phyloP scores from a whole-genome alignment of 2,329 filamentous ascomycete species.

The Ramularia endophylla region DNA sequence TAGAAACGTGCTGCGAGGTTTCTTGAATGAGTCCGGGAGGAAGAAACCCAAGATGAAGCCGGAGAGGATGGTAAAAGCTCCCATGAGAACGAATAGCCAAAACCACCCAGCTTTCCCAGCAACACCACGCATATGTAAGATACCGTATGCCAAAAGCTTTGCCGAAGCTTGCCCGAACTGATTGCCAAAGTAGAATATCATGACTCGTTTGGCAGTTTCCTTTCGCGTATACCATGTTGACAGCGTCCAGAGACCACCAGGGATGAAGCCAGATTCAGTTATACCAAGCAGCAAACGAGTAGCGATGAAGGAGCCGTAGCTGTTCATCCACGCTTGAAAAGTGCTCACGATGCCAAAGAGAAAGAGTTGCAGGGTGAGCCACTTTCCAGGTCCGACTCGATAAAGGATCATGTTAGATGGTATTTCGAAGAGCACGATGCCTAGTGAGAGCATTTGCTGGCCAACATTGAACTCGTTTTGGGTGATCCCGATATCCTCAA shows the following conservation, averaged over 20 bases:
- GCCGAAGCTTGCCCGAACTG: slow-evolving; percentile 37
- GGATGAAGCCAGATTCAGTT: slow-evolving; percentile 42
- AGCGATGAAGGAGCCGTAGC: slow-evolving; percentile 33
- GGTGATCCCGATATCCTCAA: slow-evolving; percentile 27
- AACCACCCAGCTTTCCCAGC: slow-evolving; percentile 21
- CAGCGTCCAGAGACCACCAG: slow-evolving; percentile 44
- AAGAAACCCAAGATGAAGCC: slow-evolving; percentile 31
- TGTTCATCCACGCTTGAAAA: slow-evolving; percentile 38
- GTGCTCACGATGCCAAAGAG: slow-evolving; percentile 34
- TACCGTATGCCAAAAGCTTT: slow-evolving; percentile 40
- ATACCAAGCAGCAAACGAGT: slow-evolving; percentile 36
- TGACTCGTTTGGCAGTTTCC: slow-evolving; percentile 43
- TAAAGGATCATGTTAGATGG: slow-evolving; percentile 30
- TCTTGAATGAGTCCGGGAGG: slow-evolving; percentile 29
- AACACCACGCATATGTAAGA: slow-evolving; percentile 27
- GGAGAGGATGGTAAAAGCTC: slow-evolving; percentile 30
- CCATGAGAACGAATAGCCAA: slow-evolving; percentile 28
- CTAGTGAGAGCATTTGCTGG: slow-evolving; percentile 30
- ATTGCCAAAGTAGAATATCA: slow-evolving; percentile 43
- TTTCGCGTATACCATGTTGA: slow-evolving; percentile 44
- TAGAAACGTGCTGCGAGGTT: slow-evolving; percentile 24
- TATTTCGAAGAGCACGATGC: slow-evolving; percentile 31
- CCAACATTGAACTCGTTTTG: slow-evolving; percentile 31
- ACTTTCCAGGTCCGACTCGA: slow-evolving; percentile 33
- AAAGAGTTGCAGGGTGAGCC: slow-evolving; percentile 36